These are phyloP conservation scores for Arthrobotrys conoides DNA, from an alignment of 2,329 filamentous ascomycete species.

Conservation along the genomic window DNA sequence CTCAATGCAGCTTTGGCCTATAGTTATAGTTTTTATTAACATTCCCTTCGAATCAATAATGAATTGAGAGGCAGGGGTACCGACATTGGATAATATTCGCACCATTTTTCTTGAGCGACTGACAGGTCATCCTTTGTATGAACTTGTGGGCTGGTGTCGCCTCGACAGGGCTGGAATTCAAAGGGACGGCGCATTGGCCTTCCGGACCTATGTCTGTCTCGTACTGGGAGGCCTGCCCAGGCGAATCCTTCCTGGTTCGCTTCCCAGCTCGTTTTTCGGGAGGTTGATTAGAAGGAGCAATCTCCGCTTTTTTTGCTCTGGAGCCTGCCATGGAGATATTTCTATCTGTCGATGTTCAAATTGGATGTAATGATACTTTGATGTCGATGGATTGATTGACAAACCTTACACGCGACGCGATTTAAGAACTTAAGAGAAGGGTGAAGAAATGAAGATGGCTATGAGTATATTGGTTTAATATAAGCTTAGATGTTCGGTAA, in stretches of 20 bases:
- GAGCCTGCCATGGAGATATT: constrained; percentile 24
- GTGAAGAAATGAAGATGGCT: neutral
- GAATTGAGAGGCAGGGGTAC: too few relatives aligned
- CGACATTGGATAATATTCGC: constrained; percentile 47
- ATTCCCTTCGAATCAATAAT: neutral
- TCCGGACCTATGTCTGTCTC: neutral
- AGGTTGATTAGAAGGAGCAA: neutral
- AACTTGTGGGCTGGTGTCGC: constrained; percentile 42
- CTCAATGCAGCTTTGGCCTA: constrained; percentile 62
- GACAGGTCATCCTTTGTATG: constrained; percentile 51
- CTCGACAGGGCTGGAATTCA: neutral
- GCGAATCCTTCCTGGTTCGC: neutral
- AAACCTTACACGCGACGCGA: neutral
- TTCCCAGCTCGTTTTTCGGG: neutral
- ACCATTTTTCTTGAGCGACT: constrained; percentile 51
- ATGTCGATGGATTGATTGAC: neutral
- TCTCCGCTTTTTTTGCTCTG: constrained; percentile 1
- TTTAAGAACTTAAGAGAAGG: neutral
- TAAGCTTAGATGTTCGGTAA: neutral
- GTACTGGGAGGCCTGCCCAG: constrained; percentile 1
- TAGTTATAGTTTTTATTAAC: neutral
- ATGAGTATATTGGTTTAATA: neutral
- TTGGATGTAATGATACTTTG: neutral
- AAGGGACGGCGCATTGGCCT: neutral
- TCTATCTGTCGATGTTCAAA: neutral